Conservation (phyloP, 306 rosid species). For the Quercus engelmannii region DNA sequence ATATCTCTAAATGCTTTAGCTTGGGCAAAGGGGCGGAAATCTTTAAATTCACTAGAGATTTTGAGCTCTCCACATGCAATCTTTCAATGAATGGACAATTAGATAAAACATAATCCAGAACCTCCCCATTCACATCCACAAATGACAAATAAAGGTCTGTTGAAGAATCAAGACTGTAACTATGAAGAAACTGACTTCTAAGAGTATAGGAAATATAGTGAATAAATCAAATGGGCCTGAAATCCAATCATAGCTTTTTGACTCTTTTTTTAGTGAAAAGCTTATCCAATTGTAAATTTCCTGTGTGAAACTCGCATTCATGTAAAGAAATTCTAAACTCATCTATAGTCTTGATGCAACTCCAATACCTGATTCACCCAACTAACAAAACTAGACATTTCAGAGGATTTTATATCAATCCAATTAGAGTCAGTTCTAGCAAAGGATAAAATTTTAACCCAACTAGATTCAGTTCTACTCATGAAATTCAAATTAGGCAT, state of each 20-base stretch:
- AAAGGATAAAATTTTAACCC: background rate
- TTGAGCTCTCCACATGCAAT: background rate
- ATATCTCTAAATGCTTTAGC: background rate
- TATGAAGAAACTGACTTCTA: background rate
- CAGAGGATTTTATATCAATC: background rate
- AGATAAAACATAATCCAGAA: background rate
- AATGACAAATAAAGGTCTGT: background rate
- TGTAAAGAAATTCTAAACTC: background rate
- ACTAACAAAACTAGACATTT: background rate
- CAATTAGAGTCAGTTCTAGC: too few species aligned
- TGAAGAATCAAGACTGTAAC: background rate
- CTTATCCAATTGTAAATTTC: background rate
- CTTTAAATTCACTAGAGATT: background rate
- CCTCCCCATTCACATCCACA: background rate
- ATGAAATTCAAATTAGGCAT: too few species aligned
- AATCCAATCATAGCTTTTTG: background rate
- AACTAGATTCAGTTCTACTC: too few species aligned
- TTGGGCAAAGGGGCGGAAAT: background rate
- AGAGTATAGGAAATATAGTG: background rate
- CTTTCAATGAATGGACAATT: background rate
- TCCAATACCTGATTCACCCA: background rate
- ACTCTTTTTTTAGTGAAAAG: background rate
- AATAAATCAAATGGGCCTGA: background rate
- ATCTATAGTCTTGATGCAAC: background rate
- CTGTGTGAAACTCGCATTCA: background rate